Evolutionary conservation across 1,284 basidiomycete species (phyloP), one percentile per base, ranked within the genome.

Genomic region (Sphaerobolus stellatus): DNA sequence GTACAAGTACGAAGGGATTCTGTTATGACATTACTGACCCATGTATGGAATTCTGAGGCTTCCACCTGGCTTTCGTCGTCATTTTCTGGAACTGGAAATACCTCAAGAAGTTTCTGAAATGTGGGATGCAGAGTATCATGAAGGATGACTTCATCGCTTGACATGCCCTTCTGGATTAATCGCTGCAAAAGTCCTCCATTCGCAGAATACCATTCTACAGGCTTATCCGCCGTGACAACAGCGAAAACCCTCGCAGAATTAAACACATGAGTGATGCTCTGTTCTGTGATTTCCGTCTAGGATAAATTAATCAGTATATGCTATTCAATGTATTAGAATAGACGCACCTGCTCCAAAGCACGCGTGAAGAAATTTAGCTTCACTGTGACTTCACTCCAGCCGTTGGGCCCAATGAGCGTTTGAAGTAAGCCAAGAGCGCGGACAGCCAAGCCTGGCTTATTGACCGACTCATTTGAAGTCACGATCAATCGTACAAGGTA

Each of bases 341-440:
- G 54, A 71, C 80, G 60, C 64, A 92, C 93, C 76, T 87, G 84
- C 61, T 90, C 88, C 48, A 98, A 79, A 1, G 88, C 80, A 44
- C 91, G 81, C 54, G 87, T 82, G 73, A 98, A 97, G 71, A 88
- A 97, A 50, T 87, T 84, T 43, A 98, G 75, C 62, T 98, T 97
- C 59, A 98, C 88, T 9, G 90, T 90, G 14, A 98, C 93, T 65
- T 96, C 94, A n/a, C 81, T 86, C 90, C 97, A 94, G 16, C 93
- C 93, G 49, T 82, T 83, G 1, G 89, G 84, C 2, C 88, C 84
- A 25, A 95, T 81, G 62, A 98, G 86, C 61, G 84, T 79, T 64
- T 90, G 86, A 56, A 99, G 78, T n/a, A 97, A 75, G 5, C 80
- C 74, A 49, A 98, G 76, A 0, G 93, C 92, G 57, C 92, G 84